Percentiles rank a stretch among this genome's conserved stretches.
Conservation (phyloP, 257 asterid species). For the Echium plantagineum region DNA sequence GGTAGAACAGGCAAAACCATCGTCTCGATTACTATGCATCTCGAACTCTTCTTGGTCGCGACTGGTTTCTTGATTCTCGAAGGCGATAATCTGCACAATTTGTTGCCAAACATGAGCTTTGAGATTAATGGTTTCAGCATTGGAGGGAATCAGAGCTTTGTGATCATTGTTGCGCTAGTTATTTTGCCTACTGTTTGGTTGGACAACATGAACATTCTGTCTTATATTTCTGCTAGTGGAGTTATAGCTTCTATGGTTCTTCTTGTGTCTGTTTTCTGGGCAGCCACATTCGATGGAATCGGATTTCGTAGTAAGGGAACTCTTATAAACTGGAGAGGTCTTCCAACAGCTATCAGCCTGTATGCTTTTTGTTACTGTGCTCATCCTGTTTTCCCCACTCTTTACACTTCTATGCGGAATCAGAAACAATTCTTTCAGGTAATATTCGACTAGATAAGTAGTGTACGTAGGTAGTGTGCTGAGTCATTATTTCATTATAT, state of each 20-base stretch:
- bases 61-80: conserved; percentile 82
- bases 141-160: conserved; percentile 42
- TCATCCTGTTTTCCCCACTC: conserved; percentile 87
- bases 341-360: conserved; percentile 67
- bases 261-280: conserved; percentile 54
- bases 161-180: conserved; percentile 44
- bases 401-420: conserved; percentile 76
- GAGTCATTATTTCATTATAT: too few relatives aligned
- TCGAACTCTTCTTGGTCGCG: conserved; percentile 72
- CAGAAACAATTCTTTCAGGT: conserved; percentile 76
- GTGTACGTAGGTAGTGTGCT: too few relatives aligned
- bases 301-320: conserved; percentile 48
- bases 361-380: conserved; percentile 88
- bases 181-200: conserved; percentile 67
- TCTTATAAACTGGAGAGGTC: conserved; percentile 31
- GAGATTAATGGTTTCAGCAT: conserved; percentile 26
- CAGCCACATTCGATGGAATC: conserved; percentile 42
- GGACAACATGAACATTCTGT: conserved; percentile 59
- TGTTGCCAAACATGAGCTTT: conserved; percentile 30
- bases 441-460: too few relatives aligned
- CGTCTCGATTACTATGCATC: conserved; percentile 50
- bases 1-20: conserved; percentile 49
- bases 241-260: conserved; percentile 66
- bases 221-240: conserved; percentile 71
- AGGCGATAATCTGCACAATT: conserved; percentile 55